Percentiles rank a stretch among this genome's conserved stretches.
Conservation (phyloP, 148 eudicot genomes). For the Cornus florida region DNA sequence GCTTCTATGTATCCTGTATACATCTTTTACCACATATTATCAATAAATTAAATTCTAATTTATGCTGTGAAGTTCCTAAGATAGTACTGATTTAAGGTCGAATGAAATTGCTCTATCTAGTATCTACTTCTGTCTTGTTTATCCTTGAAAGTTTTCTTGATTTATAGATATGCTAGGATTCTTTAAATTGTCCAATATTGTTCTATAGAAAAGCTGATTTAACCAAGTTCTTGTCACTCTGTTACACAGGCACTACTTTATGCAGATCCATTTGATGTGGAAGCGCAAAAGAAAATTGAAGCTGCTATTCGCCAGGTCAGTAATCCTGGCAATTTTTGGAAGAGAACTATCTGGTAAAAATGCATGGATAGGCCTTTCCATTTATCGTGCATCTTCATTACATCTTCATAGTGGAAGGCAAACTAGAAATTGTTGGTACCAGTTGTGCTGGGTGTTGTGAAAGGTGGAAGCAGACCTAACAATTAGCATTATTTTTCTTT, state of each 20-base stretch:
- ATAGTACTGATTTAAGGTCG: background rate
- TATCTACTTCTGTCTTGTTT: background rate
- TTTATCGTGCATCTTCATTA: background rate
- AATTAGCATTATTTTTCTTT: too few relatives aligned
- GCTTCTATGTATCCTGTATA: background rate
- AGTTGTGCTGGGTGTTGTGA: too few relatives aligned
- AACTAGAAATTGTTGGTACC: too few relatives aligned
- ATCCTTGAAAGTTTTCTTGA: background rate
- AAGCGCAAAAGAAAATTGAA: constrained; percentile 98
- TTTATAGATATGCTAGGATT: background rate
- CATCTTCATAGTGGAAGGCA: background rate
- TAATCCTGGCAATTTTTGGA: background rate
- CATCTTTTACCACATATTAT: background rate
- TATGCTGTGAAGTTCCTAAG: background rate
- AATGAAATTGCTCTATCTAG: constrained; percentile 2
- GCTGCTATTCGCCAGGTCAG: constrained; percentile 93
- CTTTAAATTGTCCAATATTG: background rate
- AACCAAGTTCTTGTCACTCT: constrained; percentile 16
- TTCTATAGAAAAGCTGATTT: background rate
- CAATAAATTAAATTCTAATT: background rate
- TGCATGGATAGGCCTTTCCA: background rate
- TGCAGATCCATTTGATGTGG: constrained; percentile 99
- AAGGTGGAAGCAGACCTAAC: too few relatives aligned
- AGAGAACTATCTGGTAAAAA: background rate
- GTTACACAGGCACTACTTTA: constrained; percentile 66